Conservation (phyloP, 176 grass and related monocot species). For the Oropetium thomaeum region DNA sequence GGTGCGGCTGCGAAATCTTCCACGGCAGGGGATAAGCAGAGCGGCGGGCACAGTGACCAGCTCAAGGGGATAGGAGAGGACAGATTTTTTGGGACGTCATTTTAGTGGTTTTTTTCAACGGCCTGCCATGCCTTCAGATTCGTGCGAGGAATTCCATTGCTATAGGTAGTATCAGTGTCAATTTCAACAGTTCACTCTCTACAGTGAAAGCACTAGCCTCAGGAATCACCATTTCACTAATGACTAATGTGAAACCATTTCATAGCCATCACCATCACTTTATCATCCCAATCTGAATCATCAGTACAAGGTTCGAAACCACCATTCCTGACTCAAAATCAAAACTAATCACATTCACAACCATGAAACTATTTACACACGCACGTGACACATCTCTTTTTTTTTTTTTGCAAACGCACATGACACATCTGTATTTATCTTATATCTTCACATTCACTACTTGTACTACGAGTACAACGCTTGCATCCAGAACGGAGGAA, state of each 20-base stretch:
- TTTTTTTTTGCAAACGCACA: not conserved
- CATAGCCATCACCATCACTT: not conserved
- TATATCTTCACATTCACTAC: not conserved
- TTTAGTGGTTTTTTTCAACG: not conserved
- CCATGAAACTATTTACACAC: constrained; percentile 10
- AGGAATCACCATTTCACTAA: not conserved
- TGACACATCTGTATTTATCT: not conserved
- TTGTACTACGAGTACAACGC: constrained; percentile 14
- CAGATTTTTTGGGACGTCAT: not conserved
- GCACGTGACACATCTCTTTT: not conserved
- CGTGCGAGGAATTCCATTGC: not conserved
- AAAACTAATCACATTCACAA: not conserved
- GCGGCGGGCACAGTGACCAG: not conserved
- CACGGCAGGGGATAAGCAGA: not conserved
- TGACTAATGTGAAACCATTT: not conserved
- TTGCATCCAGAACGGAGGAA: not conserved
- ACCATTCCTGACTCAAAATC: not conserved
- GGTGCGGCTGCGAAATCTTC: not conserved
- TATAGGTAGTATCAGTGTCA: too few relatives aligned
- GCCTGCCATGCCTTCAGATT: not conserved
- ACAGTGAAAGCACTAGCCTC: not conserved
- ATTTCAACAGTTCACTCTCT: too few relatives aligned
- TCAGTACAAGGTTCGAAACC: not conserved
- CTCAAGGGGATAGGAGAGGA: constrained; percentile 21
- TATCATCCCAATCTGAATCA: not conserved